Conservation (phyloP, 1,284 basidiomycete genomes). For the Ceratobasidium sp. region DNA sequence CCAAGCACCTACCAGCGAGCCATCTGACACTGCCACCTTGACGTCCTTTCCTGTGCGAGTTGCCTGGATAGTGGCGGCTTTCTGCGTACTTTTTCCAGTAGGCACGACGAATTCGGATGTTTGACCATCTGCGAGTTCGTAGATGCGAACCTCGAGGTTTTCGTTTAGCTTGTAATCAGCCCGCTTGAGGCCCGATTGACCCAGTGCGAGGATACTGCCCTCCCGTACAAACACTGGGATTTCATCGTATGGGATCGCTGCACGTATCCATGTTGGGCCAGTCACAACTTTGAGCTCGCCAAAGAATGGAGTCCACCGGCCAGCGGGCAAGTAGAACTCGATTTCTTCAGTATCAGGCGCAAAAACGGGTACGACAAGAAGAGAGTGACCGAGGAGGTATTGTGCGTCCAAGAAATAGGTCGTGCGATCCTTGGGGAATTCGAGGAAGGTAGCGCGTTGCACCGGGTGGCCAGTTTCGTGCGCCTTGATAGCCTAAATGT, state of each 20-base stretch:
- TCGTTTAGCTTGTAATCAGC: conserved; percentile 76
- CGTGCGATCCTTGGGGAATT: conserved; percentile 77
- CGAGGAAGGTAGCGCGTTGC: conserved; percentile 80
- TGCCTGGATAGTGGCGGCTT: conserved; percentile 51
- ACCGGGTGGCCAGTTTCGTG: conserved; percentile 72
- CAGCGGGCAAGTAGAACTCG: conserved; percentile 78
- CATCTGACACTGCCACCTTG: conserved; percentile 48
- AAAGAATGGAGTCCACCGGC: conserved; percentile 73
- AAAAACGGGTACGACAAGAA: conserved; percentile 83
- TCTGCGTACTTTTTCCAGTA: conserved; percentile 55
- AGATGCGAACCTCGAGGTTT: conserved; percentile 68
- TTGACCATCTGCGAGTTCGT: conserved; percentile 66
- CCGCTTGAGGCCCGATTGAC: conserved; percentile 67
- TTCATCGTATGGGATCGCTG: conserved; percentile 48
- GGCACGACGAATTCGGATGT: conserved; percentile 65
- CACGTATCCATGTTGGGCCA: conserved; percentile 45
- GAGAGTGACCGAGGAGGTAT: conserved; percentile 78
- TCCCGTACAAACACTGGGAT: conserved; percentile 78
- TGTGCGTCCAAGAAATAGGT: conserved; percentile 75
- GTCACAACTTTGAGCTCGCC: conserved; percentile 44
- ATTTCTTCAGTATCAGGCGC: conserved; percentile 69
- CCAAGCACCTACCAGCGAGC: conserved; percentile 44
- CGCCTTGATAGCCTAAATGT: conserved; percentile 68
- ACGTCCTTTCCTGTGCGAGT: conserved; percentile 48
- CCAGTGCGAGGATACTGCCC: conserved; percentile 70